These are phyloP conservation scores for Melanomma pulvis-pyrius DNA, from an alignment of 495 filamentous ascomycete genomes.

Conservation along the genomic window DNA sequence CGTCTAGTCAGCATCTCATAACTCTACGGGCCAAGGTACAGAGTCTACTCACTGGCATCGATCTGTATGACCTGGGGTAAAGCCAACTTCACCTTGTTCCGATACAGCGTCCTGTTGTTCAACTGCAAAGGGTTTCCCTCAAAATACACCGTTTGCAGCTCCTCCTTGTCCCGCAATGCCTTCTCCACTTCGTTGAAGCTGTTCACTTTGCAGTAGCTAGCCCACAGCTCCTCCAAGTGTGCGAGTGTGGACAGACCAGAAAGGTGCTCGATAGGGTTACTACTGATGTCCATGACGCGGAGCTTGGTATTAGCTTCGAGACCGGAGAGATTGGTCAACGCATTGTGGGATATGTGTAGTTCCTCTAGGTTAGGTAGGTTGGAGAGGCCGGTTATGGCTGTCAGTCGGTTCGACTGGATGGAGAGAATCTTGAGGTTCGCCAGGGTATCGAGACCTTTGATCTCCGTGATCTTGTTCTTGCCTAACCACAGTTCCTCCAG, in stretches of 20 bases:
- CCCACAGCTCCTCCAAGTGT: constrained; percentile 90
- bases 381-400: constrained; percentile 72
- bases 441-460: constrained; percentile 73
- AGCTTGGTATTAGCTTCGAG: constrained; percentile 70
- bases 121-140: constrained; percentile 92
- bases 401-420: constrained; percentile 96
- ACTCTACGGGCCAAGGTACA: background rate
- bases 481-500: constrained; percentile 93
- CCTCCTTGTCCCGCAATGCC: constrained; percentile 74
- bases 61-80: constrained; percentile 89
- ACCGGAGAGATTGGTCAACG: constrained; percentile 74
- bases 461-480: constrained; percentile 93
- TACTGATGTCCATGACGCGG: constrained; percentile 83
- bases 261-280: constrained; percentile 79
- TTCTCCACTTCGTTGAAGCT: constrained; percentile 84
- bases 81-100: constrained; percentile 88
- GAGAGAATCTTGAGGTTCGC: constrained; percentile 84
- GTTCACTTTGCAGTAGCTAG: constrained; percentile 79
- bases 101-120: constrained; percentile 73
- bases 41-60: constrained; percentile 82
- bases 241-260: constrained; percentile 68
- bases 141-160: constrained; percentile 91
- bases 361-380: constrained; percentile 82
- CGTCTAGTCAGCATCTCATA: background rate
- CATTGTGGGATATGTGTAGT: constrained; percentile 97